Base-by-base conservation (phyloP, 2,329 filamentous ascomycete species). In the Fusarium sp. region DNA sequence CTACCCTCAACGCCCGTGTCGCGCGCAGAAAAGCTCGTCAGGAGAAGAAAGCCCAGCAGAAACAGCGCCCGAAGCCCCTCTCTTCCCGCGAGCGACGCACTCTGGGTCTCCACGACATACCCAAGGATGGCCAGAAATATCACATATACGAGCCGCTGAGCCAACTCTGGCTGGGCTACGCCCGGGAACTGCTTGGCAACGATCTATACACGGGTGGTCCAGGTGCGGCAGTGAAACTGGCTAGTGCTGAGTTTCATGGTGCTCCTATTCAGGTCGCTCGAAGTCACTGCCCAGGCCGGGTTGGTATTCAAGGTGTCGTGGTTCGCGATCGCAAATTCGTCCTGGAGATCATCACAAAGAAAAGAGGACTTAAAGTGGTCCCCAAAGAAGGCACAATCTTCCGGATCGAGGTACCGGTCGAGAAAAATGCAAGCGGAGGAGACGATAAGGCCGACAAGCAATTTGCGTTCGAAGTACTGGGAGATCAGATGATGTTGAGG, bases 351-450 rank as follows among this genome's bases (percentile, higher is more conserved):
- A 88, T 98, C 42, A 98, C 94, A 4, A 86, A 83, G 78, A 88
- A 87, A 75, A 88, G 95, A 83, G 86, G 88, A 74, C 79, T 97
- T 50, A 97, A 97, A 85, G 86, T 91, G 45, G 87, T 98, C 66
- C 96, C 97, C 5, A 99, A 99, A 81, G 95, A 97, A 80, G 92
- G 95, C 42, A 96, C 95, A 0, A 87, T 96, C 20, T 98, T 99
- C 78, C 89, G 91, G 22, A 91, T 98, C 74, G 88, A 90, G 73
- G 86, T 98, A 11, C 90, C 92, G 80, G 6, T 68, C 6, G 72
- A 75, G 18, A 60, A 74, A 13, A 67, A 71, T 31, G 20, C 40
- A 4, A 59, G 31, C 6, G 73, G 52, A 8, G 74, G 61, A 14
- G 79, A 73, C 8, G 74, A 71, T 45, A 69, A 68, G 18, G 66